phyloP scores from a whole-genome alignment of 306 rosid species.

The Vigna nakashimae region DNA sequence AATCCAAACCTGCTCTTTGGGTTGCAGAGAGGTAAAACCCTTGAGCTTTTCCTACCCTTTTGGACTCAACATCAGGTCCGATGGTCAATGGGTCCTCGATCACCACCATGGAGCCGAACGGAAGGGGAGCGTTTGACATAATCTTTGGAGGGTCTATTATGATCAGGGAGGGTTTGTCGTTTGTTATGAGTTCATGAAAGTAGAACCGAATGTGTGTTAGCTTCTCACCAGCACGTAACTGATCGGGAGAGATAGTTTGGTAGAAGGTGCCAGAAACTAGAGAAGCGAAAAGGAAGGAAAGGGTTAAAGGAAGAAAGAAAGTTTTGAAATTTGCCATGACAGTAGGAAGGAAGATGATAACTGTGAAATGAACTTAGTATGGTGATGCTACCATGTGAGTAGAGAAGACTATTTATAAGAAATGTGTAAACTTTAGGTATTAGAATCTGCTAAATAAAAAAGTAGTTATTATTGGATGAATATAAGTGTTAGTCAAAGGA shows the following conservation, averaged over 20 bases:
- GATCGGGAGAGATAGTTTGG: constrained; percentile 26
- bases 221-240: constrained; percentile 32
- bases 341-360: background rate
- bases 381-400: background rate
- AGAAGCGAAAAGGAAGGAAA: background rate
- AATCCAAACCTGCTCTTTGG: background rate
- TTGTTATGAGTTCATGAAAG: constrained; percentile 59
- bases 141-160: constrained; percentile 38
- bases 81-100: constrained; percentile 53
- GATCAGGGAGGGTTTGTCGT: constrained; percentile 46
- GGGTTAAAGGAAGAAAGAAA: background rate
- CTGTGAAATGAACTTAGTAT: too few relatives aligned
- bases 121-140: constrained; percentile 39
- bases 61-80: constrained; percentile 47
- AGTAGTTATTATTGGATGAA: too few relatives aligned
- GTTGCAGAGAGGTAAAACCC: constrained; percentile 46
- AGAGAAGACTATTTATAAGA: background rate
- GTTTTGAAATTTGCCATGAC: constrained; percentile 29
- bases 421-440: too few relatives aligned
- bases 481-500: too few relatives aligned
- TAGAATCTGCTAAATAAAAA: too few relatives aligned
- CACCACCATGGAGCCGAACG: constrained; percentile 54
- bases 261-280: constrained; percentile 22
- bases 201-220: constrained; percentile 63
- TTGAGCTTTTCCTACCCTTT: constrained; percentile 58